Evolutionary conservation across 169 alveolate species (phyloP).

Genomic region (Eimeria falciformis): DNA sequence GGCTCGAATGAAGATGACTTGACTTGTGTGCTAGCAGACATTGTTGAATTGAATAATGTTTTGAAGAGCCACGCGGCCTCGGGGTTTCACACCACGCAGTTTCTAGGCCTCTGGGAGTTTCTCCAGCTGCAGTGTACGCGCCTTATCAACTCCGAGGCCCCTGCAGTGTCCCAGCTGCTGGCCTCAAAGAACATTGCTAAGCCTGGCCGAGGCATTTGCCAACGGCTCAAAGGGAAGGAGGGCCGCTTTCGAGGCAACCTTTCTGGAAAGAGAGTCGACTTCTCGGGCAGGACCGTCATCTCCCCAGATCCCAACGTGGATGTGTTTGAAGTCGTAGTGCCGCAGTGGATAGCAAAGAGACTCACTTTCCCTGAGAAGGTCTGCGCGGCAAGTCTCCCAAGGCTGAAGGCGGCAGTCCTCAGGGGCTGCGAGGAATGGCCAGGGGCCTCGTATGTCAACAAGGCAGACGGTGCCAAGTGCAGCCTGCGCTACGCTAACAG

Average conservation of each 20-base stretch:
- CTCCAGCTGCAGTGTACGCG: slow-evolving; percentile 73
- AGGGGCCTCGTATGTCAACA: slow-evolving; percentile 96
- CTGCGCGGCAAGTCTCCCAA: slow-evolving; percentile 90
- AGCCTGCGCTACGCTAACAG: slow-evolving; percentile 91
- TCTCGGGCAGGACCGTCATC: slow-evolving; percentile 99
- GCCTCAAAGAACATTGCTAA: slow-evolving; percentile 78
- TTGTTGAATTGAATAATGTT: slow-evolving; percentile 90
- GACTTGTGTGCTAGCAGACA: slow-evolving; percentile 94
- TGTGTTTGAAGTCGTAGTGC: slow-evolving; percentile 98
- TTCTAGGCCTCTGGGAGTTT: slow-evolving; percentile 81
- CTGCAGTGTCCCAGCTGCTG: slow-evolving; percentile 69
- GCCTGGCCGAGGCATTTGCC: slow-evolving; percentile 90
- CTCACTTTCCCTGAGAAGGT: slow-evolving; percentile 98
- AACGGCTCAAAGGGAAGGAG: slow-evolving; percentile 94
- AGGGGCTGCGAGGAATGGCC: slow-evolving; percentile 97
- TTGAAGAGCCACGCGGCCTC: slow-evolving; percentile 88
- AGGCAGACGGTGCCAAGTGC: slow-evolving; percentile 86
- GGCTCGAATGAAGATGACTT: slow-evolving; percentile 97
- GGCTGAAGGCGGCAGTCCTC: slow-evolving; percentile 90
- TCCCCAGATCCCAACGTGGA: slow-evolving; percentile 99
- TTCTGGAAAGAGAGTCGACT: slow-evolving; percentile 99
- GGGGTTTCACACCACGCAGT: slow-evolving; percentile 89
- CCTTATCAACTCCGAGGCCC: slow-evolving; percentile 74
- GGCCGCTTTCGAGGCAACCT: slow-evolving; percentile 99
- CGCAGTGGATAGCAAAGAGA: slow-evolving; percentile 96